A percentile compares a stretch with the other conserved stretches of the same genome.
These are phyloP conservation scores for Gloeostereum incarnatum DNA, from an alignment of 768 basidiomycete species.

Conservation along the genomic window DNA sequence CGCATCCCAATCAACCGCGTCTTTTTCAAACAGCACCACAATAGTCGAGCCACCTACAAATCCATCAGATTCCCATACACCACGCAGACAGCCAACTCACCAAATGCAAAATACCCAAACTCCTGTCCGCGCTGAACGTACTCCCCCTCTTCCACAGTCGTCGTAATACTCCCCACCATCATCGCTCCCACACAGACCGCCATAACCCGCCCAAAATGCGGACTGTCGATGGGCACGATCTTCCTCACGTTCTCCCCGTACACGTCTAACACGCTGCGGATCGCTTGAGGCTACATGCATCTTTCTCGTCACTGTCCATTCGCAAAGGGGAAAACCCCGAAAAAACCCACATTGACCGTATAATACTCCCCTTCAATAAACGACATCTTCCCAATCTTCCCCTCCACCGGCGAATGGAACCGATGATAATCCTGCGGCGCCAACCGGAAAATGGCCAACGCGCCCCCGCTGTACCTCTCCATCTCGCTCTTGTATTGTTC, in stretches of 20 bases:
- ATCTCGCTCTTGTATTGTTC: too few species aligned
- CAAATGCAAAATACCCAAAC: conserved; percentile 93
- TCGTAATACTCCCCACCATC: conserved; percentile 90
- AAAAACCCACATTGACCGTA: conserved; percentile 70
- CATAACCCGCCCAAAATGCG: conserved; percentile 87
- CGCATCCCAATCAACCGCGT: conserved; percentile 82
- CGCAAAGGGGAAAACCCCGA: too few species aligned
- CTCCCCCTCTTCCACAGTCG: conserved; percentile 79
- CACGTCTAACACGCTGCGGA: conserved; percentile 82
- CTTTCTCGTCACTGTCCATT: too few species aligned
- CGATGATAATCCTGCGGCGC: conserved; percentile 96
- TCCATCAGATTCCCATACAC: too few species aligned
- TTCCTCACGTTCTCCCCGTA: conserved; percentile 93
- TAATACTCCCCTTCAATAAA: conserved; percentile 90
- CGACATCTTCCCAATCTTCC: conserved; percentile 72
- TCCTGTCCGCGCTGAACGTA: conserved; percentile 78
- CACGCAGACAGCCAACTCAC: too few species aligned
- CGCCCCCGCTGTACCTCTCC: conserved; percentile 72
- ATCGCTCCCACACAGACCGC: conserved; percentile 88
- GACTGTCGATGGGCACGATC: conserved; percentile 86
- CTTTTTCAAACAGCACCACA: conserved; percentile 83
- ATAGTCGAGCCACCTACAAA: conserved; percentile 94
- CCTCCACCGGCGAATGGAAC: conserved; percentile 84
- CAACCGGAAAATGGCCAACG: conserved; percentile 81
- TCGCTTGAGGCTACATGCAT: conserved; percentile 93